Percentiles rank a stretch among this genome's conserved stretches.
phyloP scores from a whole-genome alignment of 768 basidiomycete species.

The Cantharellus anzutake region DNA sequence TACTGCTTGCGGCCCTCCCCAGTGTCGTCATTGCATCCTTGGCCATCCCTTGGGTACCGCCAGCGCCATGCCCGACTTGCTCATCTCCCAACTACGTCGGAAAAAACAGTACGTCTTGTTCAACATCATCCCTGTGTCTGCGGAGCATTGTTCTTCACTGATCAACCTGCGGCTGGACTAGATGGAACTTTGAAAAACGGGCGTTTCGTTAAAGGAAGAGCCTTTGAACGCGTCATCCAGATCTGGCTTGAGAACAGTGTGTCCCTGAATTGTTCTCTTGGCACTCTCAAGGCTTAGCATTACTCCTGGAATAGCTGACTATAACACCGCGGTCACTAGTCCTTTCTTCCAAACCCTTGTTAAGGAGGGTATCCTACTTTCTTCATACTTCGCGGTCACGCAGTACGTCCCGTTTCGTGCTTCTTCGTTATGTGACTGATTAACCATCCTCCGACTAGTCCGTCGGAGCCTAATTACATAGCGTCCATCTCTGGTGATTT shows the following conservation, averaged over 20 bases:
- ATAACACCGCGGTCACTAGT: conserved; percentile 14
- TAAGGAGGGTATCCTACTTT: conserved; percentile 29
- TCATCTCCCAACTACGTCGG: background rate
- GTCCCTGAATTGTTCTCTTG: background rate
- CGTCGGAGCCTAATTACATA: conserved; percentile 44
- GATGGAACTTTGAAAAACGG: conserved; percentile 26
- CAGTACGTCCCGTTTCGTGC: conserved; percentile 2
- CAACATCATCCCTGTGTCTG: background rate
- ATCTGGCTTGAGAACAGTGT: conserved; percentile 43
- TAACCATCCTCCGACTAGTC: conserved; percentile 22
- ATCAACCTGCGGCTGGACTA: background rate
- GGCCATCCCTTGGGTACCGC: background rate
- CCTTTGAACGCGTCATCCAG: conserved; percentile 29
- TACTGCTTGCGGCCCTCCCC: background rate
- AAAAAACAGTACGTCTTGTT: background rate
- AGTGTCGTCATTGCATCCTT: background rate
- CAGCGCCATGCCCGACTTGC: background rate
- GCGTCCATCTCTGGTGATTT: conserved; percentile 35
- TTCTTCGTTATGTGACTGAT: background rate
- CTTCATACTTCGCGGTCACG: conserved; percentile 14
- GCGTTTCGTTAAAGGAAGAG: conserved; percentile 22
- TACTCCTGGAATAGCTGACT: conserved; percentile 20
- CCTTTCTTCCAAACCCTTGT: conserved; percentile 22
- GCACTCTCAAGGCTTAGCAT: background rate
- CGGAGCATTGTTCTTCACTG: background rate